These are phyloP conservation scores for Aegilops longissima DNA, from an alignment of 176 grass and related monocot species.

Conservation along the genomic window DNA sequence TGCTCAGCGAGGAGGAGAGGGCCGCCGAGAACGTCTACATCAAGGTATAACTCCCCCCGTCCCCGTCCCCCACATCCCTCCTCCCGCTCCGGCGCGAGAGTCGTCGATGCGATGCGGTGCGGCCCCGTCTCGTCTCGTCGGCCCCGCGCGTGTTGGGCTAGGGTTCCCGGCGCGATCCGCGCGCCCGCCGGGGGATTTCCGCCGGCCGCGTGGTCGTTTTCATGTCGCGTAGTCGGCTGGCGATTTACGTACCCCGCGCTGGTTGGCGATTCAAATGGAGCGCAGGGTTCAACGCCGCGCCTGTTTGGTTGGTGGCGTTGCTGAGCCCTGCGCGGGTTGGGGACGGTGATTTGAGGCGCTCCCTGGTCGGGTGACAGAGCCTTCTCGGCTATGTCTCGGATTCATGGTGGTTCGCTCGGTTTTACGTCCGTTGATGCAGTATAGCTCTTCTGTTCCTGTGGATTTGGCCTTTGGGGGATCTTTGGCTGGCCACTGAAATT, in stretches of 20 bases:
- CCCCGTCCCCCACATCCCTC: background rate
- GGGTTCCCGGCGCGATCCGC: background rate
- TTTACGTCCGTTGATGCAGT: no score
- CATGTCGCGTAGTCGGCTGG: background rate
- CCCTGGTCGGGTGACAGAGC: no score
- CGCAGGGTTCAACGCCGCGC: no score
- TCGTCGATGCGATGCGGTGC: background rate
- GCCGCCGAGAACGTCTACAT: constrained; percentile 63
- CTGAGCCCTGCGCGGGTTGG: background rate
- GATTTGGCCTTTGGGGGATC: background rate
- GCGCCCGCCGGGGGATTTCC: no score
- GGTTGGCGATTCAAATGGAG: no score
- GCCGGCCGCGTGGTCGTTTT: background rate
- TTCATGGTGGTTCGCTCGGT: no score
- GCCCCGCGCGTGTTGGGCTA: no score
- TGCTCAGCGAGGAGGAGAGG: constrained; percentile 68
- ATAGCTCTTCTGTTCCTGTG: no score
- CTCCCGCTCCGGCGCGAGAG: background rate
- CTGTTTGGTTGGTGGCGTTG: no score
- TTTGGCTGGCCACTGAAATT: background rate
- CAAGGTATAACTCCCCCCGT: constrained; percentile 29
- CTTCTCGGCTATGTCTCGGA: background rate
- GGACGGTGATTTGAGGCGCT: background rate
- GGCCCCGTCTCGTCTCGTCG: no score
- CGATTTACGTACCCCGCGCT: no score